Conservation (phyloP, 257 asterid species). For the Dorcoceras hygrometricum region DNA sequence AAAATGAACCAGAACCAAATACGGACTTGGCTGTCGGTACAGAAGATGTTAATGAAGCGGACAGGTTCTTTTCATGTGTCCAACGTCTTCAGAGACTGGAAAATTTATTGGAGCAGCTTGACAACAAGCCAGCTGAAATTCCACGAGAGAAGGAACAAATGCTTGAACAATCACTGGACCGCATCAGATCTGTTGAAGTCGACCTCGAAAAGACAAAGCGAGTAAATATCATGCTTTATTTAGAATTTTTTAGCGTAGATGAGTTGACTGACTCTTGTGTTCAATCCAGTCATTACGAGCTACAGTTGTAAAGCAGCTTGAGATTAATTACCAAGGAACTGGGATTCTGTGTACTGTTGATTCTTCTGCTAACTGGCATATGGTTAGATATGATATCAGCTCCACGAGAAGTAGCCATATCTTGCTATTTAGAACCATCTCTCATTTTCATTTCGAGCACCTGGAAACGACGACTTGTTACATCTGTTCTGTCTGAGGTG, state of each 20-base stretch:
- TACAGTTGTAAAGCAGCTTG: slow-evolving; percentile 75
- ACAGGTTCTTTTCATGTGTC: slow-evolving; percentile 55
- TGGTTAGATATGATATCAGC: neutral
- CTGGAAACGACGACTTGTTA: neutral
- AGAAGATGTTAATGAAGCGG: slow-evolving; percentile 34
- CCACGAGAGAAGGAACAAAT: slow-evolving; percentile 86
- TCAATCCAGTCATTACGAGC: slow-evolving; percentile 61
- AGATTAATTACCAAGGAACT: slow-evolving; percentile 61
- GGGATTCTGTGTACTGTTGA: too few relatives aligned
- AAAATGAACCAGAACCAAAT: slow-evolving; percentile 34
- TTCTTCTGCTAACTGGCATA: neutral
- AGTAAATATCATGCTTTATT: slow-evolving; percentile 38
- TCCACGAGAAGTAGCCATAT: neutral
- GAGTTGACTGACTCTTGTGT: slow-evolving; percentile 15
- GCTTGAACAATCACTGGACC: slow-evolving; percentile 74
- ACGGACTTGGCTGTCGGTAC: slow-evolving; percentile 24
- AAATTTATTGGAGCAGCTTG: slow-evolving; percentile 64
- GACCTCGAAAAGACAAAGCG: slow-evolving; percentile 87
- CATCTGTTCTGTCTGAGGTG: neutral
- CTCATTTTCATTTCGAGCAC: neutral
- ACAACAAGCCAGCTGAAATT: slow-evolving; percentile 71
- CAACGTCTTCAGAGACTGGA: slow-evolving; percentile 79
- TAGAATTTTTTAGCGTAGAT: slow-evolving; percentile 9
- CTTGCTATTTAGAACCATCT: neutral
- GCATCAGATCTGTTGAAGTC: slow-evolving; percentile 75